A percentile compares a stretch with the other conserved stretches of the same genome.
Conservation (phyloP, 2,329 filamentous ascomycete species). For the Clonostachys chloroleuca region DNA sequence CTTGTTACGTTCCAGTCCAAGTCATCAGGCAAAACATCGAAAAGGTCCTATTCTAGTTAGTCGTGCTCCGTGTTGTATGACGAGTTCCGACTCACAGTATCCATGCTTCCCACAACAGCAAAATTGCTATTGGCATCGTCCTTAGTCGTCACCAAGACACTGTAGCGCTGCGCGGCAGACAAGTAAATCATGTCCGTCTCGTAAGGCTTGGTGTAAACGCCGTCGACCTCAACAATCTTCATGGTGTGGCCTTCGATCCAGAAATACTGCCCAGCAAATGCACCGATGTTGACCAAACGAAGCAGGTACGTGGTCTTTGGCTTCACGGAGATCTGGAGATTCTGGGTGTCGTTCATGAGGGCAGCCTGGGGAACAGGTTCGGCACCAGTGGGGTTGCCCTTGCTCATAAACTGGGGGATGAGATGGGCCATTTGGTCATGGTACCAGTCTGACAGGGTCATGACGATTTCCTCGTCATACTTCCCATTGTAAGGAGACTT, state of each 20-base stretch:
- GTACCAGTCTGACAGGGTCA: conserved; percentile 70
- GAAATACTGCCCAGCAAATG: conserved; percentile 63
- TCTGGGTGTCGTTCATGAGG: conserved; percentile 67
- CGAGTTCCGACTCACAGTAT: conserved; percentile 39
- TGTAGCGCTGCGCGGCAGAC: conserved; percentile 62
- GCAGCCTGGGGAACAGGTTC: conserved; percentile 65
- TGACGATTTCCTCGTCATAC: conserved; percentile 58
- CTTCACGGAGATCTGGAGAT: conserved; percentile 53
- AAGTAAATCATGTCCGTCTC: conserved; percentile 63
- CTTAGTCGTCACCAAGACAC: conserved; percentile 59
- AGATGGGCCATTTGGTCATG: conserved; percentile 51
- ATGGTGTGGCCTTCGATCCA: conserved; percentile 67
- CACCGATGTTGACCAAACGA: conserved; percentile 68
- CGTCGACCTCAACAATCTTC: conserved; percentile 69
- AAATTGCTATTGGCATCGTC: conserved; percentile 60
- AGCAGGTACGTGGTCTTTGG: conserved; percentile 70
- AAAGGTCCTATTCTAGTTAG: conserved; percentile 43
- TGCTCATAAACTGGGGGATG: conserved; percentile 43
- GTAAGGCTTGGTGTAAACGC: conserved; percentile 59
- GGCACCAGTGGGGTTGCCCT: conserved; percentile 50
- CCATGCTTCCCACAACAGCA: conserved; percentile 66
- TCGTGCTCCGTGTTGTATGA: too few species aligned
- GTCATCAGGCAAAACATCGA: conserved; percentile 61
- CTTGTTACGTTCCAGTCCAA: conserved; percentile 67
- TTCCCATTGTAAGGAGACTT: conserved; percentile 46